Evolutionary conservation across 1,139 yeast species (phyloP).

Genomic region (Yamadazyma mexicana): DNA sequence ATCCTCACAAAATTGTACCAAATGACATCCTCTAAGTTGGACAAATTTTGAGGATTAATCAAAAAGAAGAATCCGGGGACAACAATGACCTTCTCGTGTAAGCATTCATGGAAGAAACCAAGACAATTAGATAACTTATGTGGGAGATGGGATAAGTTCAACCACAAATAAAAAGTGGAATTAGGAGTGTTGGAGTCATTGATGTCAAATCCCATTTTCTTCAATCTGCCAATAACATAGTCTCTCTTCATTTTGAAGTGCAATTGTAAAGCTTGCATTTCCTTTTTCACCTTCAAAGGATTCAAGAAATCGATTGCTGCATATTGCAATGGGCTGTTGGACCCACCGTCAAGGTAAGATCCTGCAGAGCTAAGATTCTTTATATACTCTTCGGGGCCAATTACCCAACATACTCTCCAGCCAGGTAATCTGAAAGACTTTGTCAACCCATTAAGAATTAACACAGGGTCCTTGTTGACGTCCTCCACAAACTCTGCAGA

Average conservation of each 20-base stretch:
- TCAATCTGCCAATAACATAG: constrained; percentile 52
- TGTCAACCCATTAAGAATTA: constrained; percentile 64
- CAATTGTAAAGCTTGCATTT: constrained; percentile 61
- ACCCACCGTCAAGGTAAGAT: constrained; percentile 65
- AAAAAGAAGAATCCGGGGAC: constrained; percentile 72
- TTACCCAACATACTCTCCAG: constrained; percentile 69
- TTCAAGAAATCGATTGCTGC: constrained; percentile 61
- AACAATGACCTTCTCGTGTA: constrained; percentile 62
- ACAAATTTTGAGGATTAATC: constrained; percentile 63
- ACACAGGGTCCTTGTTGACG: constrained; percentile 62
- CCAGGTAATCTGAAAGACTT: constrained; percentile 70
- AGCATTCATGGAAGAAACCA: constrained; percentile 69
- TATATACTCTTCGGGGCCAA: constrained; percentile 67
- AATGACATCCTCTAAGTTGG: constrained; percentile 60
- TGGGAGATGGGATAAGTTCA: constrained; percentile 58
- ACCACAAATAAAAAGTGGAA: constrained; percentile 67
- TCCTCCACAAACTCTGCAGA: constrained; percentile 58
- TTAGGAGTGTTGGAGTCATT: constrained; percentile 50
- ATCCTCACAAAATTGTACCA: constrained; percentile 65
- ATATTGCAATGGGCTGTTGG: constrained; percentile 65
- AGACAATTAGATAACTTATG: constrained; percentile 61
- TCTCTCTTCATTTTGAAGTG: constrained; percentile 66
- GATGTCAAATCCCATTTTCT: constrained; percentile 59
- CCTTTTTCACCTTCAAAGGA: constrained; percentile 50
- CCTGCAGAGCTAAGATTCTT: constrained; percentile 62